These are phyloP conservation scores for Exophiala mesophila DNA, from an alignment of 2,329 filamentous ascomycete genomes.

Conservation along the genomic window DNA sequence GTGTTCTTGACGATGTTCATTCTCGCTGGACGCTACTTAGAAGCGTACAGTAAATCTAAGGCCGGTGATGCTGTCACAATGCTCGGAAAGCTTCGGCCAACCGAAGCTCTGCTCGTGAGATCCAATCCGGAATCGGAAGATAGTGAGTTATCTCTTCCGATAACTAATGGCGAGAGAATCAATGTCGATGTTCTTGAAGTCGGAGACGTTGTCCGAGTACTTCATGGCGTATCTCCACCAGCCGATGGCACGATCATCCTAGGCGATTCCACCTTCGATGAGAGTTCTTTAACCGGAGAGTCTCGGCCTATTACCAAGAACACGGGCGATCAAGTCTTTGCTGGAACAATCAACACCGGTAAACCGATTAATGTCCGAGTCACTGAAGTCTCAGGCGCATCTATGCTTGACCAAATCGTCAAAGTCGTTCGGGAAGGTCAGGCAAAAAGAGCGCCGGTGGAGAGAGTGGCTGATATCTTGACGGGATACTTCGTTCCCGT, in stretches of 20 bases:
- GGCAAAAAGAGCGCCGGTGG: constrained; percentile 86
- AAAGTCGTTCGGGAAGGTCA: constrained; percentile 95
- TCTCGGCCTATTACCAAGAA: constrained; percentile 89
- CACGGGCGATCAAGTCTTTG: constrained; percentile 72
- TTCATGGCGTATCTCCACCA: constrained; percentile 91
- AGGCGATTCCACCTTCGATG: constrained; percentile 88
- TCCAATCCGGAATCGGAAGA: constrained; percentile 1
- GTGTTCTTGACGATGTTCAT: constrained; percentile 87
- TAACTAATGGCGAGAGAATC: constrained; percentile 37
- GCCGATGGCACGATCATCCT: constrained; percentile 81
- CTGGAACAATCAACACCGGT: constrained; percentile 89
- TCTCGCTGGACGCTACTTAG: constrained; percentile 54
- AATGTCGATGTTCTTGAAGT: constrained; percentile 70
- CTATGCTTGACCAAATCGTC: constrained; percentile 94
- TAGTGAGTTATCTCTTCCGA: neutral
- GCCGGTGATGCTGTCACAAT: constrained; percentile 79
- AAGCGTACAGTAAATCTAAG: constrained; percentile 85
- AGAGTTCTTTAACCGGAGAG: constrained; percentile 97
- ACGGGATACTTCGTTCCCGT: constrained; percentile 89
- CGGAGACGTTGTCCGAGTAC: constrained; percentile 83
- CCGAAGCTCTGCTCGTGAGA: constrained; percentile 63
- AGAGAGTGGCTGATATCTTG: constrained; percentile 80
- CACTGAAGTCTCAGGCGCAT: constrained; percentile 84
- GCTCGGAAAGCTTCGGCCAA: constrained; percentile 70
- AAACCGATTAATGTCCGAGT: constrained; percentile 87